Conservation (phyloP, 345 rosid genomes). For the Erysimum cheiranthoides region DNA sequence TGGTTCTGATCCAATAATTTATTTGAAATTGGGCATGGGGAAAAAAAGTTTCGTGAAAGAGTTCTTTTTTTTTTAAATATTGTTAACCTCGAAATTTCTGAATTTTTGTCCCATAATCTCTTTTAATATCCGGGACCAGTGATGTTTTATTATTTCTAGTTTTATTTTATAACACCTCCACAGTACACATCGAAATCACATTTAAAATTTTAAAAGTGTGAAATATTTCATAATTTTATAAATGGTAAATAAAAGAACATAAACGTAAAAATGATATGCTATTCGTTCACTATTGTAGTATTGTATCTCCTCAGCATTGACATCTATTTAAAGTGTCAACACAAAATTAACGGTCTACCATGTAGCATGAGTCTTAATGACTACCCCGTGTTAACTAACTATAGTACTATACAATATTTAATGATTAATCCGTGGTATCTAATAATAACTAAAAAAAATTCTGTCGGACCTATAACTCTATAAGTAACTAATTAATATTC, state of each 20-base stretch:
- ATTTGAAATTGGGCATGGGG: neutral
- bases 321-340: neutral
- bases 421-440: neutral
- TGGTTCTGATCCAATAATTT: neutral
- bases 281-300: too few species aligned
- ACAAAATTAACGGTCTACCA: neutral
- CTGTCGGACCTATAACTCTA: neutral
- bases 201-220: too few species aligned
- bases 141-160: too few species aligned
- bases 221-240: too few species aligned
- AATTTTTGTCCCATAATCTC: too few species aligned
- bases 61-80: too few species aligned
- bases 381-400: neutral
- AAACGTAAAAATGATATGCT: neutral
- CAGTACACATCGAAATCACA: too few species aligned
- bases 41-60: neutral
- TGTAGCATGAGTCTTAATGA: neutral
- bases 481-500: neutral
- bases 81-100: neutral
- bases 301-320: too few species aligned
- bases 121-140: too few species aligned
- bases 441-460: neutral
- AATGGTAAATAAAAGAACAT: too few species aligned
- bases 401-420: neutral
- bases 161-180: too few species aligned